Base-by-base conservation (phyloP, 1,284 basidiomycete species). In the Irpex rosettiformis region DNA sequence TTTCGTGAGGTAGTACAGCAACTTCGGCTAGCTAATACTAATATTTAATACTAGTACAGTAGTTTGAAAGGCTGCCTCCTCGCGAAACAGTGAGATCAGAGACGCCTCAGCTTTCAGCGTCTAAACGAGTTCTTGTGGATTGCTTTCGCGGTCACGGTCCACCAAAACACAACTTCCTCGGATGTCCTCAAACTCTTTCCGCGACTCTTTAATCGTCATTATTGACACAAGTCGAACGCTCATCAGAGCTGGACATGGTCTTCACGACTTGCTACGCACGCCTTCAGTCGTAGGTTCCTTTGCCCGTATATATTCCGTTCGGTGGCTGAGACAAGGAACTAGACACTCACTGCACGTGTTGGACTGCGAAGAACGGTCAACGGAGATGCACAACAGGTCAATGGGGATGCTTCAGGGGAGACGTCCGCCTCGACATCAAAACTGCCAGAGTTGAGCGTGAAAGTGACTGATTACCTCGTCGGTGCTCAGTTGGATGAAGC, bases 401-500 rank as follows among this genome's bases (percentile, higher is more conserved):
- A 64, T 37, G 64, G 63, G 56, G 58, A 65, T 51, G 47, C 48
- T 64, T 45, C 72, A 69, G 53, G 73, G 65, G 55, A 73, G 62
- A 63, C 66, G 58, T 75, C 76, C 55, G 72, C 77, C 6, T 72
- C 75, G 5, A 76, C 76, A 0, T 80, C 80, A 2, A 77, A 66
- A 48, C 25, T 75, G 7, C 77, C 77, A 52, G 75, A 79, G 22
- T 56, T 53, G 5, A 67, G 75, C 3, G 77, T 79, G 24, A 79
- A 83, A 54, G 84, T 89, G 22, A 85, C 84, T 52, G 91, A 94
- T 63, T 97, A 95, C 73, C 80, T 98, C 13, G 91, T 96, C 54
- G 96, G 96, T 0, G 69, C 84, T 1, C 85, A 86, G 59, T 80
- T 97, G 7, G 89, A 92, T 63, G 89, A 93, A 62, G 93, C 92